Conservation (phyloP, 495 filamentous ascomycete species). For the Lophium mytilinum region DNA sequence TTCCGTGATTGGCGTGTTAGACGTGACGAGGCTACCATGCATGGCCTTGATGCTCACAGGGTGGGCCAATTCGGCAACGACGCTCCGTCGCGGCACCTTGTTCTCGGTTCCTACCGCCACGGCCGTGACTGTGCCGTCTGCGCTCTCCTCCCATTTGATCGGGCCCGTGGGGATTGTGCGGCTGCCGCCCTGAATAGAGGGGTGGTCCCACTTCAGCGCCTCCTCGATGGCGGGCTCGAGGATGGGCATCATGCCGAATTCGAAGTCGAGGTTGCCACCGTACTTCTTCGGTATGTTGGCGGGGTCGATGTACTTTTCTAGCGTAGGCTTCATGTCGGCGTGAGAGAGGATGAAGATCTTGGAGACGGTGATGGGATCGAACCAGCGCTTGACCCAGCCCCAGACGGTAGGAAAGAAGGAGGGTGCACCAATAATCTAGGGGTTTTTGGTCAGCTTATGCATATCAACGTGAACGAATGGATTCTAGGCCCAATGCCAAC, state of each 20-base stretch:
- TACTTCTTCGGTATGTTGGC: slow-evolving; percentile 75
- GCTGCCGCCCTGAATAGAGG: slow-evolving; percentile 15
- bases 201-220: slow-evolving; percentile 29
- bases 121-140: slow-evolving; percentile 27
- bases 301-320: slow-evolving; percentile 71
- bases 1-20: slow-evolving; percentile 18
- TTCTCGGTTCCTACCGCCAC: slow-evolving; percentile 31
- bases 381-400: slow-evolving; percentile 94
- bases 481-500: too few species aligned
- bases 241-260: slow-evolving; percentile 63
- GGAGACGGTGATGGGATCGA: slow-evolving; percentile 83
- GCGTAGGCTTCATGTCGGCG: slow-evolving; percentile 60
- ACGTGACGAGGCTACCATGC: slow-evolving; percentile 7
- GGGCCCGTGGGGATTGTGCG: slow-evolving; percentile 33
- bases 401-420: slow-evolving; percentile 89
- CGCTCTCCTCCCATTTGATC: slow-evolving; percentile 31
- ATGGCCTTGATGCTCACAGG: slow-evolving; percentile 12
- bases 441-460: not conserved
- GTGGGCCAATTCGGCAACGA: slow-evolving; percentile 22
- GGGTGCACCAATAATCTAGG: slow-evolving; percentile 76
- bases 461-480: too few species aligned
- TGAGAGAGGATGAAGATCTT: slow-evolving; percentile 83
- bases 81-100: slow-evolving; percentile 23
- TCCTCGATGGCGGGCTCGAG: slow-evolving; percentile 49
- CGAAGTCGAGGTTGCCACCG: slow-evolving; percentile 73